These are phyloP conservation scores for Coniella lustricola DNA, from an alignment of 2,329 filamentous ascomycete genomes.

Conservation along the genomic window DNA sequence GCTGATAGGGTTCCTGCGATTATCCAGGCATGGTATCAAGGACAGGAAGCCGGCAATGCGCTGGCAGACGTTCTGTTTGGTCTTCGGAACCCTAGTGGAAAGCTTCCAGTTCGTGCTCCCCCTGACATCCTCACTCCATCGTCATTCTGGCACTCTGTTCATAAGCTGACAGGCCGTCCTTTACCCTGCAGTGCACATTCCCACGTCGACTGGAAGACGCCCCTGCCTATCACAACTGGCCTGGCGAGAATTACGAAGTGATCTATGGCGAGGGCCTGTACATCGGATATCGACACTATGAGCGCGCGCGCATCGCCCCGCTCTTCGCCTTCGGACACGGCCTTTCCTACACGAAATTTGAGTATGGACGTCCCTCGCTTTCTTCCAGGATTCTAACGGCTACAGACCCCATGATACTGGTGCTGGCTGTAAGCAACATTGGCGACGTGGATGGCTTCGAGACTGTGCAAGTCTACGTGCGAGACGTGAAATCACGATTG, in stretches of 20 bases:
- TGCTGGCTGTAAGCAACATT: slow-evolving; percentile 46
- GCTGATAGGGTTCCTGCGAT: slow-evolving; percentile 56
- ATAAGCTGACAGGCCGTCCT: background rate
- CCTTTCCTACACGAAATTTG: slow-evolving; percentile 64
- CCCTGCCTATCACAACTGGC: slow-evolving; percentile 67
- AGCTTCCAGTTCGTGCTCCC: slow-evolving; percentile 47
- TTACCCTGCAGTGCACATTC: slow-evolving; percentile 48
- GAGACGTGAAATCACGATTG: slow-evolving; percentile 55
- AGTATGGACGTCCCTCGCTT: slow-evolving; percentile 52
- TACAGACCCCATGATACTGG: slow-evolving; percentile 35
- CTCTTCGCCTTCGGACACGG: slow-evolving; percentile 70
- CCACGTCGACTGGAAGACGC: slow-evolving; percentile 57
- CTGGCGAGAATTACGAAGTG: slow-evolving; percentile 60
- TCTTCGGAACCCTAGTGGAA: slow-evolving; percentile 57
- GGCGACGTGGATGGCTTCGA: slow-evolving; percentile 52
- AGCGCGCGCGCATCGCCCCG: slow-evolving; percentile 50
- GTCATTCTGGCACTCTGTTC: too few relatives aligned
- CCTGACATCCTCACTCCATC: too few relatives aligned
- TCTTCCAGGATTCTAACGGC: slow-evolving; percentile 33
- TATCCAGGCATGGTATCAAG: slow-evolving; percentile 65
- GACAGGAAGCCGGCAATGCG: slow-evolving; percentile 62
- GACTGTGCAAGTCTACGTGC: slow-evolving; percentile 61
- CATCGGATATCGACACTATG: slow-evolving; percentile 68
- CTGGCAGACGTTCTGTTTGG: slow-evolving; percentile 62
- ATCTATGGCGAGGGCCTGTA: slow-evolving; percentile 67